Evolutionary conservation across 192 early-diverging fungal genomes (phyloP).

Genomic region (Dispira parvispora): DNA sequence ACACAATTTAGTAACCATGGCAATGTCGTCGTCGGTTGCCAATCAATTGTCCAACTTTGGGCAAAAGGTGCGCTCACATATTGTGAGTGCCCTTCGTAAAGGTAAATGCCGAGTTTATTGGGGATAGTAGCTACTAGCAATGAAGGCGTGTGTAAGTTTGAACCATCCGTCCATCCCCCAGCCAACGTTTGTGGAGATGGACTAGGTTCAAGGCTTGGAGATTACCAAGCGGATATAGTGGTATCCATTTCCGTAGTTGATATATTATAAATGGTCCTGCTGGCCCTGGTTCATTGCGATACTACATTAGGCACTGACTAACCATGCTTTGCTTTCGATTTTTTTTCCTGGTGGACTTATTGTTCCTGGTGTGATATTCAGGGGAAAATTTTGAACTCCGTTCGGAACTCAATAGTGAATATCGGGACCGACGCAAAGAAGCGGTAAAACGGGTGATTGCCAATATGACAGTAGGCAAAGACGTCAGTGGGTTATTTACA

Average conservation of each 20-base stretch:
- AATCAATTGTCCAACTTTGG: neutral
- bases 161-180: neutral
- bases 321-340: neutral
- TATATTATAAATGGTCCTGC: neutral
- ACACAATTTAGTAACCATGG: no score
- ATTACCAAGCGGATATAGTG: neutral
- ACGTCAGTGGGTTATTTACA: slow-evolving; percentile 86
- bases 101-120: slow-evolving; percentile 2
- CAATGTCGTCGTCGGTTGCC: slow-evolving; percentile 11
- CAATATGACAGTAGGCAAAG: slow-evolving; percentile 99
- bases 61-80: slow-evolving; percentile 1
- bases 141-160: slow-evolving; percentile 10
- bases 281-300: slow-evolving; percentile 2
- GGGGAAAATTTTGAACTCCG: slow-evolving; percentile 98
- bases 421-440: slow-evolving; percentile 88
- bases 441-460: slow-evolving; percentile 98
- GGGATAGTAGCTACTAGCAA: slow-evolving; percentile 4
- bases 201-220: neutral
- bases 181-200: neutral
- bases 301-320: neutral
- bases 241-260: neutral
- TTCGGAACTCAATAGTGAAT: slow-evolving; percentile 93
- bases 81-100: slow-evolving; percentile 7
- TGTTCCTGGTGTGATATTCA: slow-evolving; percentile 21
- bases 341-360: neutral